A percentile compares a stretch with the other conserved stretches of the same genome.
Evolutionary conservation across 2,329 filamentous ascomycete genomes (phyloP).

Genomic region (Neonectria neomacrospora): DNA sequence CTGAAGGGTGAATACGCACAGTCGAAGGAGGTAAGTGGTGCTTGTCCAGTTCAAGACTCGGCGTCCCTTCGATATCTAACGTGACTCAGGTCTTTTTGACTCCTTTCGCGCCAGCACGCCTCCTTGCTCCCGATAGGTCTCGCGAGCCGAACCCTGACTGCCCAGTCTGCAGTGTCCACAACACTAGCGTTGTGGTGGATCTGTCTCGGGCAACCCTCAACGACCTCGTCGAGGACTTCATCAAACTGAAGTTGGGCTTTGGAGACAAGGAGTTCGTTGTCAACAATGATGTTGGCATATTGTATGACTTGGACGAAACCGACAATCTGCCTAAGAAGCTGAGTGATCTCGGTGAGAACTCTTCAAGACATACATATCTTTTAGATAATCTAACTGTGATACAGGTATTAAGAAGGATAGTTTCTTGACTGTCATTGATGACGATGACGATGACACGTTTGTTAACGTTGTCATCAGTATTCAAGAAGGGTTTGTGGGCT

Average conservation of each 20-base stretch:
- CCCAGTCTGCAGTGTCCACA: slow-evolving; percentile 81
- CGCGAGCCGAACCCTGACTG: slow-evolving; percentile 82
- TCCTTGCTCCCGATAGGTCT: slow-evolving; percentile 67
- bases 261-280: slow-evolving; percentile 82
- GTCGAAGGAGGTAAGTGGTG: slow-evolving; percentile 74
- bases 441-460: slow-evolving; percentile 77
- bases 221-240: slow-evolving; percentile 80
- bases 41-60: too few species aligned
- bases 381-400: slow-evolving; percentile 30
- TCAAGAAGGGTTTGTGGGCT: slow-evolving; percentile 65
- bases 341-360: slow-evolving; percentile 71
- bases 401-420: slow-evolving; percentile 75
- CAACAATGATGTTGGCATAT: slow-evolving; percentile 76
- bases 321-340: slow-evolving; percentile 87
- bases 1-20: slow-evolving; percentile 76
- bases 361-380: not conserved
- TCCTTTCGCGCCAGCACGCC: slow-evolving; percentile 67
- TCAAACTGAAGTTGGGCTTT: slow-evolving; percentile 78
- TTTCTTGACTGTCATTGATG: slow-evolving; percentile 87
- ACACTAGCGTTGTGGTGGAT: slow-evolving; percentile 75
- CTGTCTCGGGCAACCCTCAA: slow-evolving; percentile 77
- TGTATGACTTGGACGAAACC: slow-evolving; percentile 81
- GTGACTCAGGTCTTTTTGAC: slow-evolving; percentile 77
- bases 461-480: slow-evolving; percentile 84
- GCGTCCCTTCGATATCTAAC: slow-evolving; percentile 5